These are phyloP conservation scores for Zoysia pacifica DNA, from an alignment of 176 grass and related monocot genomes.

Conservation along the genomic window DNA sequence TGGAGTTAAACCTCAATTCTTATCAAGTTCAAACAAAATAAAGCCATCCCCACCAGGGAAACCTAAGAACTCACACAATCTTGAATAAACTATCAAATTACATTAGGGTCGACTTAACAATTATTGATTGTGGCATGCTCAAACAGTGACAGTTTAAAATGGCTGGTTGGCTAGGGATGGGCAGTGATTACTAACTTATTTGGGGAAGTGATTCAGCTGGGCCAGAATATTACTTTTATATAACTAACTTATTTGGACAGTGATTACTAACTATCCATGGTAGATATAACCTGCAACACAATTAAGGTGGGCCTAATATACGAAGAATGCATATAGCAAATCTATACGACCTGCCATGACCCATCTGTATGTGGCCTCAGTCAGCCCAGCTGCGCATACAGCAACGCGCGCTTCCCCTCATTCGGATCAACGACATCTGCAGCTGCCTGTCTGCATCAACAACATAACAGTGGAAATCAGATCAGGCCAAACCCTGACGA, in stretches of 20 bases:
- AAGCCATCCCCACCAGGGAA: background rate
- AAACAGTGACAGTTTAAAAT: background rate
- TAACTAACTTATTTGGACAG: background rate
- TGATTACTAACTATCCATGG: background rate
- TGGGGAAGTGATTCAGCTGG: background rate
- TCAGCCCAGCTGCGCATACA: too few species aligned
- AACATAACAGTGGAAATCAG: too few species aligned
- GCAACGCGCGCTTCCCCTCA: too few species aligned
- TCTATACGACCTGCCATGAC: conserved; percentile 19
- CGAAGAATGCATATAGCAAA: conserved; percentile 4
- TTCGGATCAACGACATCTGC: too few species aligned
- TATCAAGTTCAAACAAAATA: background rate
- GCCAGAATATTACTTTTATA: background rate
- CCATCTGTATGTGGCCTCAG: too few species aligned
- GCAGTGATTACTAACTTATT: background rate
- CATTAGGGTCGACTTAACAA: background rate
- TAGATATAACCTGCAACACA: background rate
- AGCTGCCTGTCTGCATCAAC: too few species aligned
- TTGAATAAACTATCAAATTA: background rate
- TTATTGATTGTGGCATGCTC: background rate
- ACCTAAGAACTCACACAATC: background rate
- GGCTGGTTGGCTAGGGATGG: background rate
- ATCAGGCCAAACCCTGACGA: too few species aligned
- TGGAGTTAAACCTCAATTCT: background rate
- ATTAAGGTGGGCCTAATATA: conserved; percentile 8